Evolutionary conservation across 2,329 filamentous ascomycete genomes (phyloP).

Genomic region (Fusarium luffae): DNA sequence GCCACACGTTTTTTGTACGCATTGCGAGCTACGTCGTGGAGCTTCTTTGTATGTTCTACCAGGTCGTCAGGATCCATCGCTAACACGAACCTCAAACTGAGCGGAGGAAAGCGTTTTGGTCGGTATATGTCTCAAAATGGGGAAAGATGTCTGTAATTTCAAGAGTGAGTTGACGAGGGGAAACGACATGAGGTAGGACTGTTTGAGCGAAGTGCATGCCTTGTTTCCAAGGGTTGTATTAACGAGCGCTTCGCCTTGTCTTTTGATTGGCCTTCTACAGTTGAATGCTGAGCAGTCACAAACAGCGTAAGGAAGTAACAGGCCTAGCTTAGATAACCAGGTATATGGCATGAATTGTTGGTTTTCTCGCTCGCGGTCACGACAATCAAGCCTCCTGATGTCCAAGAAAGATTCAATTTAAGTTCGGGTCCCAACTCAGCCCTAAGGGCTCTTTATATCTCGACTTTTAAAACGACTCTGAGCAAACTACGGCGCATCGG

Average conservation of each 20-base stretch:
- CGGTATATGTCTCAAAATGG: too few species aligned
- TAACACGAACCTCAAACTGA: not conserved
- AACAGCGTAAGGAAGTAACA: not conserved
- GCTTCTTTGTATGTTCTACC: not conserved
- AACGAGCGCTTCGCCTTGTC: not conserved
- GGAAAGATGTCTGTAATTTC: not conserved
- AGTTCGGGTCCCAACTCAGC: too few species aligned
- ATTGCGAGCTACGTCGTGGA: not conserved
- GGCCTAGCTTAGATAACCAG: not conserved
- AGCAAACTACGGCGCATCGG: constrained; percentile 39
- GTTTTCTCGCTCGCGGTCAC: not conserved
- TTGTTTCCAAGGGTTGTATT: not conserved
- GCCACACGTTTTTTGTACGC: not conserved
- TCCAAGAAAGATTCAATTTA: not conserved
- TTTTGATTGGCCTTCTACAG: not conserved
- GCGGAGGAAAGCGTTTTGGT: too few species aligned
- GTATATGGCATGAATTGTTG: not conserved
- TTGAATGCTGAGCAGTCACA: not conserved
- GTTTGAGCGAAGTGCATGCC: not conserved
- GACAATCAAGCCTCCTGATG: not conserved
- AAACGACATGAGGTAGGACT: not conserved
- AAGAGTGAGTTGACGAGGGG: not conserved
- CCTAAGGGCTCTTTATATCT: not conserved
- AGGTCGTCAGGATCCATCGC: constrained; percentile 14
- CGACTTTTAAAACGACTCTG: not conserved